phyloP scores from a whole-genome alignment of 1,139 yeast genomes.

The Suhomyces yuchorum region DNA sequence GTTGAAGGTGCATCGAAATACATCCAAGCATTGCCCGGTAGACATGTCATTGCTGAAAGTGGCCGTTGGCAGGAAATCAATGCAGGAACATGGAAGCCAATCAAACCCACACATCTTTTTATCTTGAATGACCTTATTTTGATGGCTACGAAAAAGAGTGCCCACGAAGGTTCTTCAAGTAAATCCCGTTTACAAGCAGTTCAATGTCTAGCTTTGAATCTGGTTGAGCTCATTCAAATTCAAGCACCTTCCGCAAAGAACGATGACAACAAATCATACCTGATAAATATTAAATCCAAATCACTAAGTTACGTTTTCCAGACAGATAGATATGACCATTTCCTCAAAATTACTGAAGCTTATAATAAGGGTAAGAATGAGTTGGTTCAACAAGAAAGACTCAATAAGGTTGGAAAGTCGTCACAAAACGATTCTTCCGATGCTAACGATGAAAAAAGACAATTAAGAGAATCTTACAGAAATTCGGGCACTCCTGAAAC shows the following conservation, averaged over 20 bases:
- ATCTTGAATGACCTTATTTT: slow-evolving; percentile 76
- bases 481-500: slow-evolving; percentile 35
- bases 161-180: slow-evolving; percentile 18
- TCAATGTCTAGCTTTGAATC: slow-evolving; percentile 77
- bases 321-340: slow-evolving; percentile 64
- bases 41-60: slow-evolving; percentile 80
- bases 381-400: slow-evolving; percentile 49
- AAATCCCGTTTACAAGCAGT: slow-evolving; percentile 61
- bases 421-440: slow-evolving; percentile 13
- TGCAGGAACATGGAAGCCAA: slow-evolving; percentile 82
- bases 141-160: slow-evolving; percentile 65
- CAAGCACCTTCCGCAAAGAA: slow-evolving; percentile 23
- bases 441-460: slow-evolving; percentile 40
- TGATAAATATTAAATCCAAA: slow-evolving; percentile 50
- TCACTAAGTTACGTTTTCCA: slow-evolving; percentile 62
- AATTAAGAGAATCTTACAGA: slow-evolving; percentile 43
- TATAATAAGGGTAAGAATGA: slow-evolving; percentile 69
- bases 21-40: slow-evolving; percentile 73
- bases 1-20: slow-evolving; percentile 91
- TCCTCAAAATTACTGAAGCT: slow-evolving; percentile 56
- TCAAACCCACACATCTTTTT: slow-evolving; percentile 75
- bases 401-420: slow-evolving; percentile 35
- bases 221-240: slow-evolving; percentile 54
- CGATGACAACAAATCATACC: slow-evolving; percentile 34
- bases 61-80: slow-evolving; percentile 88